phyloP scores from a whole-genome alignment of 164 flowering plant genomes.

The Chimonanthus salicifolius region DNA sequence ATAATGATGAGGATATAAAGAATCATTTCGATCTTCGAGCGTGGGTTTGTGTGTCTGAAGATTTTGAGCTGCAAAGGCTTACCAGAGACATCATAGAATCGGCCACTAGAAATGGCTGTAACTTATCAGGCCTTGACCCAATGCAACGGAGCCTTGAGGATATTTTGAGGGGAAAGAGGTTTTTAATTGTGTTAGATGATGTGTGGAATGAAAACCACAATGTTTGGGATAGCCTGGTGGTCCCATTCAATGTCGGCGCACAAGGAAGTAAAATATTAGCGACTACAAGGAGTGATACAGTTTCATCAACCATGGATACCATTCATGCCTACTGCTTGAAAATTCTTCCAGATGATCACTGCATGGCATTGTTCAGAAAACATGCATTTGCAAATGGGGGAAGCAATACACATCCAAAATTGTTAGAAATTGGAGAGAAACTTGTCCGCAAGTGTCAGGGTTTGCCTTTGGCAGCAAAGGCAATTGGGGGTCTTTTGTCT shows the following conservation, averaged over 20 bases:
- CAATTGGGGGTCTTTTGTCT: neutral
- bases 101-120: neutral
- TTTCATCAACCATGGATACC: conserved; percentile 2
- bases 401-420: neutral
- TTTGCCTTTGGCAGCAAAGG: neutral
- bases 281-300: conserved; percentile 7
- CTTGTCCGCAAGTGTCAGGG: conserved; percentile 1
- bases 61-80: neutral
- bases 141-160: neutral
- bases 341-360: conserved; percentile 7
- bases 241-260: neutral
- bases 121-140: too few relatives aligned
- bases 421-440: conserved; percentile 2
- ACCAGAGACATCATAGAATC: neutral
- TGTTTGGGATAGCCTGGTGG: neutral
- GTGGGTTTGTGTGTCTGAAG: conserved; percentile 2
- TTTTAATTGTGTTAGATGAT: conserved; percentile 11
- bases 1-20: neutral
- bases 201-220: neutral
- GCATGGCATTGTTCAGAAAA: conserved; percentile 3
- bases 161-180: neutral
- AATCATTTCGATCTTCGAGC: neutral
- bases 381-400: conserved; percentile 1
- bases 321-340: neutral
- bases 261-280: conserved; percentile 8